Base-by-base conservation (phyloP, 2,329 filamentous ascomycete species). In the Fusarium sterilihyphosum region DNA sequence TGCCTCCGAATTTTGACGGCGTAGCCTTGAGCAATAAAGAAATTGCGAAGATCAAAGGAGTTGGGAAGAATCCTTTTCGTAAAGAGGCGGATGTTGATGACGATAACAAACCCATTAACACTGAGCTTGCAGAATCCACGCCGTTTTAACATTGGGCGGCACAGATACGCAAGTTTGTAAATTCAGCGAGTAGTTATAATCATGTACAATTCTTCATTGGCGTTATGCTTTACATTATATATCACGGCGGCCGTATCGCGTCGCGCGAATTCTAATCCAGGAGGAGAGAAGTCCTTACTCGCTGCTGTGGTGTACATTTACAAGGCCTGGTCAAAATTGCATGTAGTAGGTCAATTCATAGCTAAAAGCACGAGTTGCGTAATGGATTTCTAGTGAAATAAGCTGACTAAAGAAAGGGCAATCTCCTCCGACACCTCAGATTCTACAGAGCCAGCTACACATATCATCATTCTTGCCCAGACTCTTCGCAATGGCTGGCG, bases 1-100 rank as follows among this genome's bases (percentile, higher is more conserved):
- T 90, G 8, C 87, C 88, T 4, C 79, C 80, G 0, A 81, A 83
- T 10, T 90, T 90, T 67, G 87, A 90, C 70, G 77, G 81, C 9
- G 85, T 90, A 22, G 79, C 82, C 17, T 81, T 90, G 20, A 83
- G 87, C 22, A 81, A 81, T 69, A 90, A 90, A 80, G 88, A 90
- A 78, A 80, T 80, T 44, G 73, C 80, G 0, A 80, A 81, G 10
- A 80, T 90, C 37, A 81, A 78, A 3, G 78, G 73, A 6, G 74
- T 80, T 14, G 84, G 85, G 62, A 87, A 85, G 78, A 90, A 90
- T 63, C 88, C 88, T 1, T 75, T 83, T 56, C 84, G 88, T 31
- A 82, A 33, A 64, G 88, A 89, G 75, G 70, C 74, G 9, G 87
- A 90, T 53, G 24, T 88, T 8, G 83, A 87, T 38, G 79, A 77